Base-by-base conservation (phyloP, 2,329 filamentous ascomycete species). In the Phaeoacremonium minimum region DNA sequence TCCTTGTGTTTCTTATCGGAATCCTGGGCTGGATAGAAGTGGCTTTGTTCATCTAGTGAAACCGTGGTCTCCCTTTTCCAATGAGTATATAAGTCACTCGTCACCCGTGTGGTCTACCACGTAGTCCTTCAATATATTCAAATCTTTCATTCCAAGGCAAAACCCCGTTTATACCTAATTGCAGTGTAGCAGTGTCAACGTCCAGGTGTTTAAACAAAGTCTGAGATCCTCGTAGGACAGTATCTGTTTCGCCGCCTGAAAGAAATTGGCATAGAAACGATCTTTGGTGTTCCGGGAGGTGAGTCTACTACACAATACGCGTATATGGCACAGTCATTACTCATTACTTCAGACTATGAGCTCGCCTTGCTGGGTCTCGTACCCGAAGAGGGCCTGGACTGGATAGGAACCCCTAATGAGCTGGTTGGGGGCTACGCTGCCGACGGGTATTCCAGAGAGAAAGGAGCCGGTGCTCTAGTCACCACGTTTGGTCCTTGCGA, bases 401-500 rank as follows among this genome's bases (percentile, higher is more conserved):
- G 69, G 69, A 60, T 70, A 16, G 61, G 62, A 29, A 76, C 71
- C 43, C 66, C 66, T 38, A 76, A 77, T 46, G 73, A 77, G 48
- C 61, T 77, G 30, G 74, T 75, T 46, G 74, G 73, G 17, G 71
- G 70, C 11, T 80, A 80, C 47, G 75, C 76, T 4, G 72, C 75
- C 4, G 76, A 80, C 58, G 77, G 76, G 12, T 80, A 80, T 53
- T 75, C 73, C 11, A 66, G 76, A 39, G 63, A 78, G 37, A 77
- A 75, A 28, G 74, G 73, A 6, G 70, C 75, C 7, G 64, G 66
- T 13, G 74, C 74, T 7, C 46, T 80, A 6, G 54, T 80, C 35
- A 80, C 77, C 2, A 79, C 75, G 1, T 80, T 79, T 43, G 77
- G 76, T 17, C 74, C 77, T 16, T 75, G 67, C 30, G 67, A 71